phyloP scores from a whole-genome alignment of 208 protist genomes.

The Leishmania braziliensis region DNA sequence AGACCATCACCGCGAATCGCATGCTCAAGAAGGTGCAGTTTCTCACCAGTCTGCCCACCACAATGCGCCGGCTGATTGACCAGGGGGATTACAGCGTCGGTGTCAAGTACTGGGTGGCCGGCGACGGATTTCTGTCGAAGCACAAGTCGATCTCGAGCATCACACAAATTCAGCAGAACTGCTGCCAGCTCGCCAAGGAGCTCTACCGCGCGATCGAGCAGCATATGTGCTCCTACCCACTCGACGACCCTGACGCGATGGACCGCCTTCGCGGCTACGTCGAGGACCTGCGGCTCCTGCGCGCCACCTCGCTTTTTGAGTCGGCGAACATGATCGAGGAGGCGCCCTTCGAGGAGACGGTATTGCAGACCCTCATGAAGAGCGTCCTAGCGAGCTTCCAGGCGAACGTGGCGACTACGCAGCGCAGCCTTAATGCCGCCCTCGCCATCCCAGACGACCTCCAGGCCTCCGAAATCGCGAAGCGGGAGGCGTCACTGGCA shows the following conservation, averaged over 20 bases:
- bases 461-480: constrained; percentile 31
- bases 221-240: constrained; percentile 61
- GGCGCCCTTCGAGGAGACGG: constrained; percentile 53
- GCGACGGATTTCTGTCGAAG: constrained; percentile 73
- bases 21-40: constrained; percentile 88
- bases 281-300: constrained; percentile 82
- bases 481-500: constrained; percentile 37
- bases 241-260: constrained; percentile 84
- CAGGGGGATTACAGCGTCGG: constrained; percentile 52
- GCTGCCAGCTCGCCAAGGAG: constrained; percentile 48
- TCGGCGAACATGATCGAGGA: constrained; percentile 23
- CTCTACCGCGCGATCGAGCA: constrained; percentile 72
- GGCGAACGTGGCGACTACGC: constrained; percentile 44
- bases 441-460: constrained; percentile 57
- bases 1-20: constrained; percentile 68
- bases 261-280: constrained; percentile 69
- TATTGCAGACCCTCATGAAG: constrained; percentile 64
- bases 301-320: constrained; percentile 70
- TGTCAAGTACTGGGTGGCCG: constrained; percentile 82
- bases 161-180: constrained; percentile 56
- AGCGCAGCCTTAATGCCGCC: constrained; percentile 51
- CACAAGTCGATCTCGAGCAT: constrained; percentile 67
- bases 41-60: constrained; percentile 67
- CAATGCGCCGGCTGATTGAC: constrained; percentile 69
- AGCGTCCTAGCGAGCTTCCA: constrained; percentile 66